Evolutionary conservation across 2,329 filamentous ascomycete species (phyloP), one percentile per base, ranked within the genome.

Genomic region (Trichoderma pleuroti): DNA sequence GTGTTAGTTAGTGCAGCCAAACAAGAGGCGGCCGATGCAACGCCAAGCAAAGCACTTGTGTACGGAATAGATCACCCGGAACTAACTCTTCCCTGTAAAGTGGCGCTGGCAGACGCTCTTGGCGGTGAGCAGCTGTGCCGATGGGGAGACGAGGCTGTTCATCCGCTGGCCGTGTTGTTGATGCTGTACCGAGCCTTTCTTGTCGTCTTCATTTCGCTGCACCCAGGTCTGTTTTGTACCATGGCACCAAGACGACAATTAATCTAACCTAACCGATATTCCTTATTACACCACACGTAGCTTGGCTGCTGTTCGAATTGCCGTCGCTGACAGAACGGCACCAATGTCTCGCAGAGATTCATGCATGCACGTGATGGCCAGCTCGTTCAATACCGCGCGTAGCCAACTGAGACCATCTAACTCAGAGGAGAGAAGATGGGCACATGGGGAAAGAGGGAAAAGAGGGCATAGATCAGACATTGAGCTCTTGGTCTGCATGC

Each of bases 321-420:
- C 28, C 12, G 21, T 24, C 39, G 6, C 12, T 30, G 16, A 63
- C 60, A 30, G 34, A 46, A 21, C 14, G 2, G 18, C 6, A 9
- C 12, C 4, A 11, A 36, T 65, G 62, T 26, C 46, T 54, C 10
- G 8, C n/a, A 21, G 5, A 24, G 9, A 18, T 5, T 16, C 16
- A 42, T 16, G 12, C n/a, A 18, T 5, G 24, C 36, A 56, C 28
- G 54, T 49, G 24, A 49, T 59, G 14, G 12, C 36, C 24, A 16
- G 3, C 28, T 21, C 54, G 30, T 12, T 21, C 11, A 5, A 4
- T 7, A 34, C 16, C 14, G 32, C 21, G 54, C 36, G 62, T 32
- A 34, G 12, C 4, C 49, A n/a, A 59, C 65, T 68, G 54, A 68
- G 65, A 68, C 65, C 59, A 6, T 11, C 65, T 68, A 60, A 26